These are phyloP conservation scores for Digitaria exilis DNA, from an alignment of 202 grass and related monocot genomes.

Conservation along the genomic window DNA sequence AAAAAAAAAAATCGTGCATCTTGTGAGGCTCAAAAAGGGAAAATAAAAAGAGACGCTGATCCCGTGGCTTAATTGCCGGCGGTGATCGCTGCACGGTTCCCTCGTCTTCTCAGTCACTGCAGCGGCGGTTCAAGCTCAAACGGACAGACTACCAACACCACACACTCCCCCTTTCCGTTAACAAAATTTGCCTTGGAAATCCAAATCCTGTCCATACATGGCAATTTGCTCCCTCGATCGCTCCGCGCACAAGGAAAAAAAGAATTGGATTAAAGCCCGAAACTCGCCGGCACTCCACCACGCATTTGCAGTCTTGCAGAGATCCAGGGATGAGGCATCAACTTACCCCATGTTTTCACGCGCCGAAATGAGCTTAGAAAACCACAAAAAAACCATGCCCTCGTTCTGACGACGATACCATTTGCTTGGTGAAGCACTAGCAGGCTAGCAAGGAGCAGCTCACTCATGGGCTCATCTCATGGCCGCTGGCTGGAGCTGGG, in stretches of 20 bases:
- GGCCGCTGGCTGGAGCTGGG: background rate
- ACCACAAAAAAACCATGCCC: background rate
- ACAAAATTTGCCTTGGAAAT: background rate
- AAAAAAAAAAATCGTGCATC: background rate
- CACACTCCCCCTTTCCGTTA: background rate
- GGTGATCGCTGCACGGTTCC: constrained; percentile 41
- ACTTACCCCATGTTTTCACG: background rate
- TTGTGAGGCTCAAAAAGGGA: background rate
- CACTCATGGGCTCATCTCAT: too few species aligned
- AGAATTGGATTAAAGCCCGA: constrained; percentile 8
- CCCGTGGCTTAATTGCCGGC: constrained; percentile 29
- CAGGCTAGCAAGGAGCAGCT: too few species aligned
- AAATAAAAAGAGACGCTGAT: background rate
- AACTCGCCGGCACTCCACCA: background rate
- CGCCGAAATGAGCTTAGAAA: constrained; percentile 9
- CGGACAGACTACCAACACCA: too few species aligned
- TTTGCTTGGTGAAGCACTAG: background rate
- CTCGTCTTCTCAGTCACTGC: constrained; percentile 26
- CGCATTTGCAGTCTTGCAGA: background rate
- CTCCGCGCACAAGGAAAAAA: background rate
- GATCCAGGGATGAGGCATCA: too few species aligned
- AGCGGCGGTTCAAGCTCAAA: constrained; percentile 2
- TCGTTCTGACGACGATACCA: background rate
- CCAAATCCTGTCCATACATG: background rate
- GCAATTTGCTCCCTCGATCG: background rate